Conservation (phyloP, 2,329 filamentous ascomycete species). For the Trichoderma arundinaceum region DNA sequence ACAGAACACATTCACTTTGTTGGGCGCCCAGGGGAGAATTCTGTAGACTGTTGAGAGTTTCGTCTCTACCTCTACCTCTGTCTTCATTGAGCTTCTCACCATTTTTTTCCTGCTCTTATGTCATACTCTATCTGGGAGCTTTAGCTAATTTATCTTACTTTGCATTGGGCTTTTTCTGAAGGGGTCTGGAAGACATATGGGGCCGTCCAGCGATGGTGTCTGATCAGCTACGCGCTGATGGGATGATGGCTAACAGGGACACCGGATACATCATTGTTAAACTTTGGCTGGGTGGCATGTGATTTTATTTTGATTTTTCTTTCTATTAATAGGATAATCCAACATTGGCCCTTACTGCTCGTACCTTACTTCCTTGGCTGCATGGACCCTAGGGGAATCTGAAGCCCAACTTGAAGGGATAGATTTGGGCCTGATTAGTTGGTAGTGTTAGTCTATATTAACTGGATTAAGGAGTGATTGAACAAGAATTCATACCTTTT, state of each 20-base stretch:
- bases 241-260: slow-evolving; percentile 18
- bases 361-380: not conserved
- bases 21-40: not conserved
- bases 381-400: slow-evolving; percentile 35
- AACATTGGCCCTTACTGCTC: not conserved
- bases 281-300: not conserved
- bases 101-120: not conserved
- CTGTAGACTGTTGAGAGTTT: no score
- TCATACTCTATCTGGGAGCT: not conserved
- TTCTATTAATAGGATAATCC: not conserved
- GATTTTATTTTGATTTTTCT: not conserved
- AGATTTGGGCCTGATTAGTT: slow-evolving; percentile 53
- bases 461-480: not conserved
- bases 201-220: slow-evolving; percentile 38
- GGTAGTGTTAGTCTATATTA: slow-evolving; percentile 2
- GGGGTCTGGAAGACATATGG: slow-evolving; percentile 33
- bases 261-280: slow-evolving; percentile 20
- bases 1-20: not conserved
- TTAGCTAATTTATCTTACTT: not conserved
- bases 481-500: slow-evolving; percentile 57
- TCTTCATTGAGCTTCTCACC: not conserved
- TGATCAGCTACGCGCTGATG: slow-evolving; percentile 31
- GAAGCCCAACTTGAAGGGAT: slow-evolving; percentile 55
- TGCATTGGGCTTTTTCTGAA: slow-evolving; percentile 18
- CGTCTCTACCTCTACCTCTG: not conserved